Evolutionary conservation across 805 yeast genomes (phyloP), one percentile per base, ranked within the genome.

Genomic region (Candida hispaniensis): DNA sequence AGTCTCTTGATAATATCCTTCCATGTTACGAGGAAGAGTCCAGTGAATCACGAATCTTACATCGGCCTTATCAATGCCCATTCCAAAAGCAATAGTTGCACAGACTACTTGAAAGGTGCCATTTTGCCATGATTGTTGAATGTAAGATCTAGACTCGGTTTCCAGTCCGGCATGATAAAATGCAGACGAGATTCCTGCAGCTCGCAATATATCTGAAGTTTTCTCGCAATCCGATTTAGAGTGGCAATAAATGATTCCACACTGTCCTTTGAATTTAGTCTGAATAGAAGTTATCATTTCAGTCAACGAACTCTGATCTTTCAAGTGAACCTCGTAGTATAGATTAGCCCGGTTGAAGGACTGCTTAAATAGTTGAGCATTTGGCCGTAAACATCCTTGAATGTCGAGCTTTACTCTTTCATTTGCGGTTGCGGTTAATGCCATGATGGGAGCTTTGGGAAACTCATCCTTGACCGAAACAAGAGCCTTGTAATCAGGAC

Each of bases 31-130:
- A 0, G 98, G 96, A 15, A 91, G 59, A 5, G 91, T 80, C 44
- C 78, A 66, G 58, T 91, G 98, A 25, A 82, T 73, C 3, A 91
- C 97, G 60, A 68, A 86, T 29, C 98, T 63, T 8, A 91, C 98
- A 56, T 91, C 93, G 0, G 95, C 80, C 54, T 91, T 91, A 58
- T 91, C 98, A 39, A 91, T 88, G 30, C 98, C 98, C 98, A 91
- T 91, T 16, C 98, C 98, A 65, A 91, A 91, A 0, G 98, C 98
- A 48, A 91, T 79, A 0, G 98, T 91, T 0, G 98, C 98, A 60
- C 96, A 88, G 9, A 91, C 85, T 1, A 86, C 78, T 50, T 76
- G 78, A 14, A 77, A 59, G 13, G 56, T 53, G 38, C 79, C 77
- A 2, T 59, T 51, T 54, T 91, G 98, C 98, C 98, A 91, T 18